Percentiles rank a stretch among this genome's conserved stretches.
phyloP scores from a whole-genome alignment of 1,284 basidiomycete species.

The Sporisorium scitamineum region DNA sequence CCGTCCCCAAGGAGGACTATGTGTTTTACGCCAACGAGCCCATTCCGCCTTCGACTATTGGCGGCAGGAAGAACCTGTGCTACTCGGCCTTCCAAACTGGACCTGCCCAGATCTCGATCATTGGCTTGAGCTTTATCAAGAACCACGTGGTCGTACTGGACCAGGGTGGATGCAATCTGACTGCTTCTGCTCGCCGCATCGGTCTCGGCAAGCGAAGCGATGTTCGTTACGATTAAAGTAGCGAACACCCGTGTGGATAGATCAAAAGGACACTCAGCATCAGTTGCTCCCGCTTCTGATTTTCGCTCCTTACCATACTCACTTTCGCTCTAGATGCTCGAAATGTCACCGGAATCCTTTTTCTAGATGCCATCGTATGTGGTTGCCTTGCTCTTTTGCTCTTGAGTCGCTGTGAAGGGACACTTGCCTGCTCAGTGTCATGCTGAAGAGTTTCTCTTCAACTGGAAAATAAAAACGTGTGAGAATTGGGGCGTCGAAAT shows the following conservation, averaged over 20 bases:
- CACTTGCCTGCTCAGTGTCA: no score
- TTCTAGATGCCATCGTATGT: no score
- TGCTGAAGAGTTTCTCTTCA: no score
- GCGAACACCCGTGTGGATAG: background rate
- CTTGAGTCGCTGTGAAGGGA: background rate
- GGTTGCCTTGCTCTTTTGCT: background rate
- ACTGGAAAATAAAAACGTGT: background rate
- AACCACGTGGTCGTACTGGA: slow-evolving; percentile 57
- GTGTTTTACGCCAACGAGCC: slow-evolving; percentile 59
- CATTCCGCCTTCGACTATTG: slow-evolving; percentile 31
- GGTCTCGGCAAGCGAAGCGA: slow-evolving; percentile 46
- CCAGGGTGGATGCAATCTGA: slow-evolving; percentile 43
- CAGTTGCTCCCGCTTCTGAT: no score
- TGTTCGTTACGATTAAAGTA: slow-evolving; percentile 35
- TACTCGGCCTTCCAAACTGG: slow-evolving; percentile 56
- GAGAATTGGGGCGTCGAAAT: background rate
- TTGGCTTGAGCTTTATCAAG: slow-evolving; percentile 60
- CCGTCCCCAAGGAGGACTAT: slow-evolving; percentile 51
- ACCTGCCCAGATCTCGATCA: slow-evolving; percentile 45
- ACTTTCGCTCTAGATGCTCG: slow-evolving; percentile 3
- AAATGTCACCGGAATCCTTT: slow-evolving; percentile 14
- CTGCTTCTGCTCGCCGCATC: slow-evolving; percentile 35
- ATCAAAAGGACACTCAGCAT: background rate
- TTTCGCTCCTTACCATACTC: background rate
- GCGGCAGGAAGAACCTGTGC: slow-evolving; percentile 49